Evolutionary conservation across 352 stramenopile species (phyloP).

Genomic region (Phytophthora vignae): DNA sequence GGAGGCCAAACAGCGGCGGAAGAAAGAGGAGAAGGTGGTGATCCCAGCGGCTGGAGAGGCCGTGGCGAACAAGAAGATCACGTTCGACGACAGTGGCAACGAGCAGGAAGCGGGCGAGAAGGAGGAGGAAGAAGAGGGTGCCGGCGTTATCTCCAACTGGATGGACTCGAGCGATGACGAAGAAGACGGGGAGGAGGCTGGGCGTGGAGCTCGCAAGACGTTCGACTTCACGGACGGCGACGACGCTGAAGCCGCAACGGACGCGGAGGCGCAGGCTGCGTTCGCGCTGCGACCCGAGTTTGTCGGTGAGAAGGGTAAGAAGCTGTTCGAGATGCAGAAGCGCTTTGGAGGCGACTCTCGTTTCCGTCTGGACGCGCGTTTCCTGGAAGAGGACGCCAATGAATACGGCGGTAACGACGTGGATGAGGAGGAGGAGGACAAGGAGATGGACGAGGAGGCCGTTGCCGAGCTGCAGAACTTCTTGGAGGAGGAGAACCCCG

Average conservation of each 20-base stretch:
- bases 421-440: slow-evolving; percentile 30
- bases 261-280: slow-evolving; percentile 38
- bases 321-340: slow-evolving; percentile 87
- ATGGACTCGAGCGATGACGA: slow-evolving; percentile 70
- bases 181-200: slow-evolving; percentile 28
- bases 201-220: slow-evolving; percentile 34
- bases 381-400: slow-evolving; percentile 73
- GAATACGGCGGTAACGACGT: slow-evolving; percentile 63
- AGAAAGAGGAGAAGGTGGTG: slow-evolving; percentile 38
- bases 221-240: slow-evolving; percentile 56
- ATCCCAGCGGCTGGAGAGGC: slow-evolving; percentile 36
- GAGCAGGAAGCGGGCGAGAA: slow-evolving; percentile 54
- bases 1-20: slow-evolving; percentile 50
- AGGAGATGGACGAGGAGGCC: slow-evolving; percentile 32
- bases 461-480: slow-evolving; percentile 58
- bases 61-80: slow-evolving; percentile 72
- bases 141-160: slow-evolving; percentile 50
- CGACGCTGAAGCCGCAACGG: slow-evolving; percentile 40
- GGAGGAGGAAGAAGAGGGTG: slow-evolving; percentile 2
- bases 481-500: slow-evolving; percentile 45
- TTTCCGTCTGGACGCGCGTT: slow-evolving; percentile 81
- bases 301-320: slow-evolving; percentile 68
- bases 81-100: slow-evolving; percentile 76
- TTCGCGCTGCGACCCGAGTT: slow-evolving; percentile 82
- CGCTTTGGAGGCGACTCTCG: slow-evolving; percentile 79